Evolutionary conservation across 371 early-diverging fungal species (phyloP), one percentile per base, ranked within the genome.

Genomic region (Mortierella sp.): DNA sequence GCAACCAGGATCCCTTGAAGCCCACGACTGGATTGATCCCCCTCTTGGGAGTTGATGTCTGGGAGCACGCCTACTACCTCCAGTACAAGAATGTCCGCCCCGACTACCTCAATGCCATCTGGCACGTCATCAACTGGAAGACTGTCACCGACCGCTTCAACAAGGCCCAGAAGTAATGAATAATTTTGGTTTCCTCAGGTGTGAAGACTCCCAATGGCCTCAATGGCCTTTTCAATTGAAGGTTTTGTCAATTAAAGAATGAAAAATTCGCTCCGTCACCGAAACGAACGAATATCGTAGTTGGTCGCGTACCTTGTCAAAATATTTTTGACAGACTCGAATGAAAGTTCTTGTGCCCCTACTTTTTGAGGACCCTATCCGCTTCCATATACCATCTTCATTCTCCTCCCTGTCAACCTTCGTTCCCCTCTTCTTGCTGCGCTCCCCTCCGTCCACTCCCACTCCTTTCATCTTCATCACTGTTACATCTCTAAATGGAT

Each of bases 41-140:
- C 53, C 87, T 99, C 52, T 90, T 99, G 68, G 98, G 97, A 50
- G 87, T 97, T 75, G 99, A 99, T 90, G 98, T 98, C 14, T 99
- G 99, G 99, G 99, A 98, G 89, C 99, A 99, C 80, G 96, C 99
- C 40, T 99, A 98, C 90, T 99, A 99, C 85, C 89, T 99, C 75
- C 96, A 99, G 87, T 99, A 98, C 92, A 96, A 97, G 91, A 98
- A 97, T 87, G 96, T 93, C 52, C 96, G 98, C 75, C 95, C 96
- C 26, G 97, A 97, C 70, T 99, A 99, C 88, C 88, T 99, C 73
- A 94, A 97, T 88, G 93, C 93, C 34, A 95, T 98, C 79, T 99
- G 98, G 98, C 93, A 94, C 69, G 96, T 99, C 8, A 90, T 99
- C 79, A 97, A 99, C 94, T 99, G 99, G 99, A 95, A 98, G 91